Conservation (phyloP, 2,329 filamentous ascomycete species). For the Cladosporium sp. region DNA sequence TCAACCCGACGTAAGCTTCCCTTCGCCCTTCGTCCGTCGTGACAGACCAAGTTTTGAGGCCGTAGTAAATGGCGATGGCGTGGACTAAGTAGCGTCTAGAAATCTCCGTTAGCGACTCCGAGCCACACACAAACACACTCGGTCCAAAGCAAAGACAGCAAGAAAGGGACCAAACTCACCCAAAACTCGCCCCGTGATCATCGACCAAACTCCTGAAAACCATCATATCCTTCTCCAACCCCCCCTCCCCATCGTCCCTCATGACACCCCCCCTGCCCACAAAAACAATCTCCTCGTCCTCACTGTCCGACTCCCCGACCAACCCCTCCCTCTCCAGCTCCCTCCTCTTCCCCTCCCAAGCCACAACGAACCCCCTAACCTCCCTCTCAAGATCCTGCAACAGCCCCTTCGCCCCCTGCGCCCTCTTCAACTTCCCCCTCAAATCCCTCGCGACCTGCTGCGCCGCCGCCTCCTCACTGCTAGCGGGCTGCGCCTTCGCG, state of each 20-base stretch:
- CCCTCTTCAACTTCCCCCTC: conserved; percentile 72
- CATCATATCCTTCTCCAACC: conserved; percentile 59
- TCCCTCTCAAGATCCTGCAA: conserved; percentile 81
- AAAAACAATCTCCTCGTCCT: conserved; percentile 89
- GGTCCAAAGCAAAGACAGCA: conserved; percentile 9
- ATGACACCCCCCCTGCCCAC: conserved; percentile 65
- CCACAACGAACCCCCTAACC: conserved; percentile 67
- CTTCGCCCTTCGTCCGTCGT: conserved; percentile 63
- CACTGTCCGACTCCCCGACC: conserved; percentile 45
- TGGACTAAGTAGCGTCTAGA: conserved; percentile 84
- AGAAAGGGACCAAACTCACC: conserved; percentile 51
- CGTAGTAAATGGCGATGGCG: conserved; percentile 88
- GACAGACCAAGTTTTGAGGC: conserved; percentile 76
- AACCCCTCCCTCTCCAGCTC: conserved; percentile 43
- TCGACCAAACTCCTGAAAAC: conserved; percentile 76
- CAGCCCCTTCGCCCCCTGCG: conserved; percentile 71
- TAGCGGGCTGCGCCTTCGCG: conserved; percentile 43
- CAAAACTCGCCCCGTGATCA: conserved; percentile 74
- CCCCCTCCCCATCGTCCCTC: conserved; percentile 53
- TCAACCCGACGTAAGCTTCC: conserved; percentile 78
- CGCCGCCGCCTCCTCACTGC: conserved; percentile 41
- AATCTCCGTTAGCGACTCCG: too few species aligned
- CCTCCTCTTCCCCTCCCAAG: conserved; percentile 50
- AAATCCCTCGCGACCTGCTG: conserved; percentile 71
- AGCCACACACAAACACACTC: too few species aligned